Percentiles rank a stretch among this genome's conserved stretches.
These are phyloP conservation scores for Pseudogymnoascus sp. DNA, from an alignment of 2,329 filamentous ascomycete genomes.

Conservation along the genomic window DNA sequence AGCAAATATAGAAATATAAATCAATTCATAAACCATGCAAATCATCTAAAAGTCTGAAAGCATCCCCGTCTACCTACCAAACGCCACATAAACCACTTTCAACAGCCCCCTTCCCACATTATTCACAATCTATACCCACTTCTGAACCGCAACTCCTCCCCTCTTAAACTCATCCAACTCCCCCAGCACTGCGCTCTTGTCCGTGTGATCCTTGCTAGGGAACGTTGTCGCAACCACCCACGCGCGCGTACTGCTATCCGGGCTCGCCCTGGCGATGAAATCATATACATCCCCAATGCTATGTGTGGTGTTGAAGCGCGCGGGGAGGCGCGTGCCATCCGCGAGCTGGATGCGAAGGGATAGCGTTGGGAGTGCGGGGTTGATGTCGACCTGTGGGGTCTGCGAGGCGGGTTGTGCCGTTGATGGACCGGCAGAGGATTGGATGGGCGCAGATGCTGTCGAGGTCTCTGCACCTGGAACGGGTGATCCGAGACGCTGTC, in stretches of 20 bases:
- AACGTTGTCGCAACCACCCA: constrained; percentile 79
- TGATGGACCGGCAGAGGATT: constrained; percentile 28
- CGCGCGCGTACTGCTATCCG: constrained; percentile 46
- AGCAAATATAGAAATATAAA: too few species aligned
- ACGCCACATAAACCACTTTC: neutral
- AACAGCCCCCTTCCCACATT: neutral
- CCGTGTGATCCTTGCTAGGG: constrained; percentile 70
- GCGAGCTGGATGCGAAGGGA: constrained; percentile 70
- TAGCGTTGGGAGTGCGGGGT: constrained; percentile 59
- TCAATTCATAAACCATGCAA: constrained; percentile 2
- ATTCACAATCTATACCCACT: constrained; percentile 31
- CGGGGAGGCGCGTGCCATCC: constrained; percentile 68
- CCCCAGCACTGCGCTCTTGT: constrained; percentile 51
- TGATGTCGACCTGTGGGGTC: constrained; percentile 40
- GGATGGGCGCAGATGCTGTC: constrained; percentile 25
- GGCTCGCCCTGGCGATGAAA: constrained; percentile 60
- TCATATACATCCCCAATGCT: constrained; percentile 71
- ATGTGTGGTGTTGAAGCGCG: constrained; percentile 72
- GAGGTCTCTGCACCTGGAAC: constrained; percentile 54
- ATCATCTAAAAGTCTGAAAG: neutral
- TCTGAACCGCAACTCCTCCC: constrained; percentile 58
- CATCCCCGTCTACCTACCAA: constrained; percentile 3
- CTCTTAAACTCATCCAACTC: constrained; percentile 59
- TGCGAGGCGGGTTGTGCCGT: constrained; percentile 25
- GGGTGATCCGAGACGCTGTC: constrained; percentile 68